Percentiles rank a stretch among this genome's conserved stretches.
phyloP scores from a whole-genome alignment of 768 basidiomycete species.

The Naganishia vaughanmartiniae region DNA sequence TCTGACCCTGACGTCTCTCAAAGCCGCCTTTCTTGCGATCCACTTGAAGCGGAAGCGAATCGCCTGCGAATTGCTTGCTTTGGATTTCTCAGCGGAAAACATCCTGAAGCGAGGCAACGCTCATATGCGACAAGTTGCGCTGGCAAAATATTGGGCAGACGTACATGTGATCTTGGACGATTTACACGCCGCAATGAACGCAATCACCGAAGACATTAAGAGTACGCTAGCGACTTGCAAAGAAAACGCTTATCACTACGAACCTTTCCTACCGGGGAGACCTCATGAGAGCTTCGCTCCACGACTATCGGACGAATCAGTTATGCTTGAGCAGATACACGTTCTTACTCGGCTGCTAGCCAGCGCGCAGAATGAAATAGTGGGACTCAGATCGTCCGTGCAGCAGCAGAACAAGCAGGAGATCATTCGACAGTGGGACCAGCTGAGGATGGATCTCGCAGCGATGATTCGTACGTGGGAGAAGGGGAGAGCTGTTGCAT shows the following conservation, averaged over 20 bases:
- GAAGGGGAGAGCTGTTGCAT: conserved; percentile 37
- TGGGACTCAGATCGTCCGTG: conserved; percentile 2
- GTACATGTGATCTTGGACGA: conserved; percentile 32
- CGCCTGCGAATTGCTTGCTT: conserved; percentile 47
- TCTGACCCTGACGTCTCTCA: conserved; percentile 40
- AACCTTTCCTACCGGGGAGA: conserved; percentile 4
- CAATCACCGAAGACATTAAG: conserved; percentile 19
- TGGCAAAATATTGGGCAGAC: conserved; percentile 30
- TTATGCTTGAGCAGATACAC: conserved; percentile 30
- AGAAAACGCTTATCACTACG: background rate
- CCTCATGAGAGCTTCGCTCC: conserved; percentile 33
- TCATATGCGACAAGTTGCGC: conserved; percentile 27
- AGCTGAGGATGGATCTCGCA: conserved; percentile 39
- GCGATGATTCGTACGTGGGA: conserved; percentile 44
- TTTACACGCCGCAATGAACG: conserved; percentile 13
- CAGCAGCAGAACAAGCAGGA: background rate
- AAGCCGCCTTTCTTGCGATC: conserved; percentile 42
- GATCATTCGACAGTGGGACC: conserved; percentile 32
- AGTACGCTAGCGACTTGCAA: background rate
- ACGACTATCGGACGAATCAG: conserved; percentile 31
- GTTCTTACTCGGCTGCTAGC: conserved; percentile 9
- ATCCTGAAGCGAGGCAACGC: background rate
- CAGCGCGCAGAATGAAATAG: conserved; percentile 11
- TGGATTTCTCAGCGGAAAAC: conserved; percentile 34
- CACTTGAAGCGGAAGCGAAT: conserved; percentile 43